Percentiles rank a stretch among this genome's conserved stretches.
Evolutionary conservation across 2,329 filamentous ascomycete species (phyloP).

Genomic region (Madurella mycetomatis): DNA sequence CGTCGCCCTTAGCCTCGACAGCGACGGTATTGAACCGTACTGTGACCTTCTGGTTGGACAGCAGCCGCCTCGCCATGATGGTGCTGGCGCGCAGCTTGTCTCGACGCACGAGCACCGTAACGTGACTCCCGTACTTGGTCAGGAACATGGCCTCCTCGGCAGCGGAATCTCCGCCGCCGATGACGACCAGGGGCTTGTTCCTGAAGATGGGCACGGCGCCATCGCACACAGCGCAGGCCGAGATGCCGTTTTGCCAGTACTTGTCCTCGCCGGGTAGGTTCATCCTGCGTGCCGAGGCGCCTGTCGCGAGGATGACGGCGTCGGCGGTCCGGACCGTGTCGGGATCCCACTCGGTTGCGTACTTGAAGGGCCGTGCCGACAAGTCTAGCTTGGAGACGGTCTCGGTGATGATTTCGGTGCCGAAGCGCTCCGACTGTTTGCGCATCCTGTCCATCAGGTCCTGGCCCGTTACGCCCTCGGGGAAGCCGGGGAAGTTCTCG

Average conservation of each 20-base stretch:
- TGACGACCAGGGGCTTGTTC: conserved; percentile 91
- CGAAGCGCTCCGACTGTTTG: conserved; percentile 84
- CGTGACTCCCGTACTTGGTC: conserved; percentile 94
- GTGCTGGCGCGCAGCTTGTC: conserved; percentile 83
- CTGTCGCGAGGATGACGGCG: conserved; percentile 88
- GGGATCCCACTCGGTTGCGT: conserved; percentile 85
- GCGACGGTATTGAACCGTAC: conserved; percentile 82
- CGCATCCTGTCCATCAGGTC: conserved; percentile 96
- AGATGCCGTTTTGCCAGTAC: conserved; percentile 97
- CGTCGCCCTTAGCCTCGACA: conserved; percentile 78
- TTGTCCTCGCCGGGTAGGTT: conserved; percentile 82
- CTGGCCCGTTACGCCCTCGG: conserved; percentile 77
- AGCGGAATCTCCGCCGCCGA: conserved; percentile 93
- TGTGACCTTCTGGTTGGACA: conserved; percentile 82
- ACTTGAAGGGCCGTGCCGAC: conserved; percentile 79
- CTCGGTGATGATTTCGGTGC: conserved; percentile 88
- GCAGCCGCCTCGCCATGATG: conserved; percentile 84
- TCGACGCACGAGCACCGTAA: conserved; percentile 86
- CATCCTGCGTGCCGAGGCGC: conserved; percentile 83
- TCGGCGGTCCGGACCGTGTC: conserved; percentile 83
- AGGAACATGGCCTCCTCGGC: conserved; percentile 97
- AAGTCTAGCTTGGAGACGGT: conserved; percentile 88
- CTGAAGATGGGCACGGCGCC: conserved; percentile 96
- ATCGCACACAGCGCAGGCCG: conserved; percentile 94
- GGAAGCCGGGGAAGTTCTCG: conserved; percentile 97